Evolutionary conservation across 129 eudicot genomes (phyloP).

Genomic region (Pittosporum tobira): DNA sequence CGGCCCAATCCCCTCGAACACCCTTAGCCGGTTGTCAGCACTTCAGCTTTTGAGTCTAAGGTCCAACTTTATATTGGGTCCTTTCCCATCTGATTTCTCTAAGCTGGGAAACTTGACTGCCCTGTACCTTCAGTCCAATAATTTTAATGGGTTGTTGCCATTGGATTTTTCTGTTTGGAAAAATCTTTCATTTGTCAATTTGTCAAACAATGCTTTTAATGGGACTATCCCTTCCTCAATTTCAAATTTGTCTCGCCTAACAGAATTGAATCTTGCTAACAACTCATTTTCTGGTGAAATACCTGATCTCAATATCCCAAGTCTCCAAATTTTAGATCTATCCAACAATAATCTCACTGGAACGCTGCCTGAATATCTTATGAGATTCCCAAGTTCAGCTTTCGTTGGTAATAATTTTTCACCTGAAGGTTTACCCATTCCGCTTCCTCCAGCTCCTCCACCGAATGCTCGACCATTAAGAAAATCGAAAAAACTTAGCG

Average conservation of each 20-base stretch:
- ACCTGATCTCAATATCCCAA: conserved; percentile 61
- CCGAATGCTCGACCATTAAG: conserved; percentile 34
- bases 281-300: conserved; percentile 76
- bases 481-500: conserved; percentile 42
- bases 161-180: conserved; percentile 52
- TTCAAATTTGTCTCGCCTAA: conserved; percentile 57
- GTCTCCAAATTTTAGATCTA: conserved; percentile 46
- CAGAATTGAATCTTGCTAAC: conserved; percentile 58
- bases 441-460: conserved; percentile 24
- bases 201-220: conserved; percentile 57
- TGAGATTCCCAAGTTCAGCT: conserved; percentile 60
- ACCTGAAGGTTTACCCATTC: conserved; percentile 19
- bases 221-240: conserved; percentile 64
- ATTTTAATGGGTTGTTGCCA: conserved; percentile 67
- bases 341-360: conserved; percentile 77
- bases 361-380: conserved; percentile 46
- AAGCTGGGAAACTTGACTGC: conserved; percentile 54
- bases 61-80: conserved; percentile 54
- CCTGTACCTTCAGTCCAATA: conserved; percentile 62
- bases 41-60: conserved; percentile 83
- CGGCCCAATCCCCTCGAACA: conserved; percentile 53
- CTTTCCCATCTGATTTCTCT: conserved; percentile 66
- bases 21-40: conserved; percentile 55
- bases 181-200: conserved; percentile 50
- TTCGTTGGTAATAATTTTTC: conserved; percentile 56